Percentiles rank a stretch among this genome's conserved stretches.
phyloP scores from a whole-genome alignment of 768 basidiomycete genomes.

The Phylloporus arenicola region DNA sequence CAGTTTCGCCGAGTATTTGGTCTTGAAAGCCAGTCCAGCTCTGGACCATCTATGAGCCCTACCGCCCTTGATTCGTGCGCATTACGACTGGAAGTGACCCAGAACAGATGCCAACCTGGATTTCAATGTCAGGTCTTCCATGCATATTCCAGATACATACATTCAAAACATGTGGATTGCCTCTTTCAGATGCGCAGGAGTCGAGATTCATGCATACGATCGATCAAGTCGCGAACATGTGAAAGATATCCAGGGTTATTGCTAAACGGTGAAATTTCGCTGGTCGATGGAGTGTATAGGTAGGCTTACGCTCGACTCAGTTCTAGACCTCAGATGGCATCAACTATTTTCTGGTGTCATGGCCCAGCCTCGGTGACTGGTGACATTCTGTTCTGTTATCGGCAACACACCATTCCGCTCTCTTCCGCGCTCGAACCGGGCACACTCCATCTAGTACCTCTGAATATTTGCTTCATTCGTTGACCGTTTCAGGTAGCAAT shows the following conservation, averaged over 20 bases:
- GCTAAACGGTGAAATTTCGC: background rate
- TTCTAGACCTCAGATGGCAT: conserved; percentile 4
- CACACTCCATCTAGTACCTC: too few species aligned
- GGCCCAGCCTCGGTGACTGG: background rate
- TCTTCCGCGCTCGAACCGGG: background rate
- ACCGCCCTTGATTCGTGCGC: background rate
- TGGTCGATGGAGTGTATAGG: background rate
- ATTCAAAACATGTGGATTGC: conserved; percentile 5
- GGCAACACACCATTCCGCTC: background rate
- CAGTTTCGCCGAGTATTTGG: background rate
- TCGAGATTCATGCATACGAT: conserved; percentile 5
- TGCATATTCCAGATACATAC: background rate
- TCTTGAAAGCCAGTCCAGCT: background rate
- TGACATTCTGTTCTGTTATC: background rate
- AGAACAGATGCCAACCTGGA: conserved; percentile 3
- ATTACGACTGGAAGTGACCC: background rate
- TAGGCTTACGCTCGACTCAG: conserved; percentile 3
- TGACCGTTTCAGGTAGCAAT: background rate
- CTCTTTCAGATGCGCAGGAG: background rate
- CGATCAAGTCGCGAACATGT: conserved; percentile 6
- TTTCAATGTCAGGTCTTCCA: conserved; percentile 5
- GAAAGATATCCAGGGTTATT: conserved; percentile 7
- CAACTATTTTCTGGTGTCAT: background rate
- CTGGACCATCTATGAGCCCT: conserved; percentile 1
- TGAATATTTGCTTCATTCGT: too few species aligned